Evolutionary conservation across 2,329 filamentous ascomycete genomes (phyloP).

Genomic region (Aaosphaeria pasadenensis): DNA sequence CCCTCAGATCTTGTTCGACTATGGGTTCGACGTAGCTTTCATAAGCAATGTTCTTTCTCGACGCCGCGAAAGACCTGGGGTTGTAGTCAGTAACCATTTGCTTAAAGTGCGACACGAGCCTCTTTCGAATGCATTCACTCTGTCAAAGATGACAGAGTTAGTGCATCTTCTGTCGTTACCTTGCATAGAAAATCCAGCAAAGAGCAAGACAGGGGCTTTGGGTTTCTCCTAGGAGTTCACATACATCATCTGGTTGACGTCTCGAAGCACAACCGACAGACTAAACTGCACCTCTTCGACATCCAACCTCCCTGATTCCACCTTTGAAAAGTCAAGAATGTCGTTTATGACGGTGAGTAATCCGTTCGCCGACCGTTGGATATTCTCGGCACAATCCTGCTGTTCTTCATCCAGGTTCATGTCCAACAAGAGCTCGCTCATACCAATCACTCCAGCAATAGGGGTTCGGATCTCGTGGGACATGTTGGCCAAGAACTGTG

Average conservation of each 20-base stretch:
- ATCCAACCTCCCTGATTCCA: conserved; percentile 73
- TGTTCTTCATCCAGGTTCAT: conserved; percentile 68
- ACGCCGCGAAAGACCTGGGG: conserved; percentile 66
- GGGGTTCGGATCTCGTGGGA: conserved; percentile 77
- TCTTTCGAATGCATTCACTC: too few species aligned
- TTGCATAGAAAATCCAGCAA: too few species aligned
- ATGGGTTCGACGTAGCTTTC: conserved; percentile 61
- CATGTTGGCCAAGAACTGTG: conserved; percentile 77
- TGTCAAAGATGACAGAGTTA: too few species aligned
- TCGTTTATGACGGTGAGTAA: conserved; percentile 87
- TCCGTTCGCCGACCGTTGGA: conserved; percentile 75
- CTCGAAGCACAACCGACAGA: conserved; percentile 67
- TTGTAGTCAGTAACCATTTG: too few species aligned
- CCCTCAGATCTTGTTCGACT: conserved; percentile 66
- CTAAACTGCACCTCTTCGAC: conserved; percentile 81
- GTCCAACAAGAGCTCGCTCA: conserved; percentile 71
- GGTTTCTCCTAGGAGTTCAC: too few species aligned
- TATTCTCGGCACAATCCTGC: conserved; percentile 71
- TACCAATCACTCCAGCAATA: conserved; percentile 77
- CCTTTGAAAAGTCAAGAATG: conserved; percentile 85
- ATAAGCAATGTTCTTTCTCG: conserved; percentile 74
- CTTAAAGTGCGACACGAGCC: too few species aligned
- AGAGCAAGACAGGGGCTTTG: too few species aligned
- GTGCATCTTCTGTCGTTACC: too few species aligned
- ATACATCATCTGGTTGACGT: conserved; percentile 78